Evolutionary conservation across 257 asterid species (phyloP).

Genomic region (Lantana camara): DNA sequence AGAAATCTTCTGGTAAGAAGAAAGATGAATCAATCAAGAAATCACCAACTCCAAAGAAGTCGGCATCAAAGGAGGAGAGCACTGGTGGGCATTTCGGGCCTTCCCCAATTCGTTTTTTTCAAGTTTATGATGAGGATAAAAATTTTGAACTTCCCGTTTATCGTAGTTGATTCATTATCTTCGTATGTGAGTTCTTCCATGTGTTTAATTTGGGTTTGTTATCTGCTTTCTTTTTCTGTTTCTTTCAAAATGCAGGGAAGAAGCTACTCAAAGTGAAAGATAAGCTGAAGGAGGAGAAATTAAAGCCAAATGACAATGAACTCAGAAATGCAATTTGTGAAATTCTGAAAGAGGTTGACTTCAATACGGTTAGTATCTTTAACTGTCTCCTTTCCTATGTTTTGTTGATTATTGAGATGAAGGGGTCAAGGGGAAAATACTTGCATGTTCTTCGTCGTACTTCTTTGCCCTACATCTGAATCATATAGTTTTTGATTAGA

Average conservation of each 20-base stretch:
- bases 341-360: constrained; percentile 64
- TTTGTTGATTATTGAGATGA: neutral
- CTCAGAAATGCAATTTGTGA: constrained; percentile 46
- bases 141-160: neutral
- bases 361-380: constrained; percentile 57
- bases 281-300: constrained; percentile 38
- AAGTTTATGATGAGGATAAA: too few species aligned
- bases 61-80: constrained; percentile 53
- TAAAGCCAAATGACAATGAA: constrained; percentile 52
- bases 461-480: neutral
- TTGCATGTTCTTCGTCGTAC: too few species aligned
- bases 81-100: constrained; percentile 49
- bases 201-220: neutral
- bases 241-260: constrained; percentile 38
- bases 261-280: constrained; percentile 50
- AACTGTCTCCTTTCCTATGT: constrained; percentile 10
- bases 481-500: neutral
- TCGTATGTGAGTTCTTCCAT: too few species aligned
- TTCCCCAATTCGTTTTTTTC: constrained; percentile 5
- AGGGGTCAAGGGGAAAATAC: neutral
- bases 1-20: constrained; percentile 57
- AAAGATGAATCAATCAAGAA: constrained; percentile 54
- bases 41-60: constrained; percentile 55
- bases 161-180: neutral
- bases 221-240: constrained; percentile 25